Conservation (phyloP, 169 alveolate species). For the Fabrea salina region DNA sequence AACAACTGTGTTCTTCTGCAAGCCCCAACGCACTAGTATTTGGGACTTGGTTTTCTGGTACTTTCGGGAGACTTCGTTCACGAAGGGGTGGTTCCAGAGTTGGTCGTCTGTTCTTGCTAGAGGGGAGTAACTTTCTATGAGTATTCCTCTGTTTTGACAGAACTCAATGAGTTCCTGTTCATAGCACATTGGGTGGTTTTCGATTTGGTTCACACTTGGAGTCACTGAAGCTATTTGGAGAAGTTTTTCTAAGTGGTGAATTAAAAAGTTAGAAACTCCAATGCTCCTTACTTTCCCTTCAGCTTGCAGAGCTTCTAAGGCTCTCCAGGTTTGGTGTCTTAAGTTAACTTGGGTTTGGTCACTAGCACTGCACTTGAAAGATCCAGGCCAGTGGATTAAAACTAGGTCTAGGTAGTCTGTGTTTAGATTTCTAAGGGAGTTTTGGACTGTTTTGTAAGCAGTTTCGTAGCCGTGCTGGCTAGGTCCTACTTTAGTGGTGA, state of each 20-base stretch:
- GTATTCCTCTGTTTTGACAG: slow-evolving; percentile 41
- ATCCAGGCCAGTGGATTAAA: slow-evolving; percentile 73
- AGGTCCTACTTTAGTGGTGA: slow-evolving; percentile 61
- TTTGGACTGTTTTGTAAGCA: slow-evolving; percentile 45
- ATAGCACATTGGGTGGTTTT: slow-evolving; percentile 53
- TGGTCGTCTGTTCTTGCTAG: slow-evolving; percentile 49
- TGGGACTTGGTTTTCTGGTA: slow-evolving; percentile 47
- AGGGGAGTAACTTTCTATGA: slow-evolving; percentile 57
- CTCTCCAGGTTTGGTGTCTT: slow-evolving; percentile 50
- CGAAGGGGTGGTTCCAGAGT: slow-evolving; percentile 25
- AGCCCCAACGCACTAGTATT: slow-evolving; percentile 52
- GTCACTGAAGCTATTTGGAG: slow-evolving; percentile 31
- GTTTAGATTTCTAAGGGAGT: slow-evolving; percentile 50
- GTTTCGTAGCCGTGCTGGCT: slow-evolving; percentile 53
- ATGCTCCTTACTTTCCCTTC: slow-evolving; percentile 43
- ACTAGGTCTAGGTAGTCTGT: slow-evolving; percentile 65
- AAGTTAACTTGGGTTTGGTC: slow-evolving; percentile 36
- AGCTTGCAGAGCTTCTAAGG: slow-evolving; percentile 41
- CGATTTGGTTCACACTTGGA: slow-evolving; percentile 60
- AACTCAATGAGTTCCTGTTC: slow-evolving; percentile 37
- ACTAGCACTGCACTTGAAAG: slow-evolving; percentile 18
- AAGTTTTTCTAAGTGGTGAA: slow-evolving; percentile 42
- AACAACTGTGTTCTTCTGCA: slow-evolving; percentile 43
- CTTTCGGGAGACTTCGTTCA: slow-evolving; percentile 39
- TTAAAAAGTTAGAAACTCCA: slow-evolving; percentile 55